Evolutionary conservation across 2,329 filamentous ascomycete genomes (phyloP).

Genomic region (Taxawa tesnikishii): DNA sequence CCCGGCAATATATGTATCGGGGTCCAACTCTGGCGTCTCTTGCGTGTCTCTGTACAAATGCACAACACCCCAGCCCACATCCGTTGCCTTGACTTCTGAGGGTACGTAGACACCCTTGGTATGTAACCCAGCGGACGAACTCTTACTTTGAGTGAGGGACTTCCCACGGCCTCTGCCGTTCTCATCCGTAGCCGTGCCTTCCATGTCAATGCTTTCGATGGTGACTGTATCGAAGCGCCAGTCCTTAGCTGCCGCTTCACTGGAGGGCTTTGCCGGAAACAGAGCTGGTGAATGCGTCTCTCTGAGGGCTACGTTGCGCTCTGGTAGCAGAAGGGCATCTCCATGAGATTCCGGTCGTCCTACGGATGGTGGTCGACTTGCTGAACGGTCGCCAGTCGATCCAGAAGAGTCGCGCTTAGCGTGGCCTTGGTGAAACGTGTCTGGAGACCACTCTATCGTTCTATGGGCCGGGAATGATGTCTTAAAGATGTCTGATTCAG

Average conservation of each 20-base stretch:
- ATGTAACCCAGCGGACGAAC: conserved; percentile 52
- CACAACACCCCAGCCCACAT: conserved; percentile 83
- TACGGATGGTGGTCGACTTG: conserved; percentile 6
- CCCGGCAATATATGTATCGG: conserved; percentile 16
- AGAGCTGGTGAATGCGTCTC: conserved; percentile 18
- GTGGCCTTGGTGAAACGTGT: conserved; percentile 7
- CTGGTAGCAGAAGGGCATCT: conserved; percentile 21
- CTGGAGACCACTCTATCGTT: conserved; percentile 23
- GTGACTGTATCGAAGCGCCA: conserved; percentile 72
- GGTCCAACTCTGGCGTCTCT: conserved; percentile 51
- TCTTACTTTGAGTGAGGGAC: conserved; percentile 28
- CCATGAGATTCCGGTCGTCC: conserved; percentile 17
- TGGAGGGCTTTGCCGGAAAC: conserved; percentile 22
- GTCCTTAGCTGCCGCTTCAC: conserved; percentile 47
- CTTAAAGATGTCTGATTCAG: conserved; percentile 33
- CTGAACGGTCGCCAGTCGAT: not conserved
- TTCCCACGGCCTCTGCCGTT: conserved; percentile 17
- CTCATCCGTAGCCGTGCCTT: conserved; percentile 15
- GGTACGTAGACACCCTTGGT: conserved; percentile 74
- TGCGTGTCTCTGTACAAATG: conserved; percentile 83
- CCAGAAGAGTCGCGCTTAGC: conserved; percentile 1
- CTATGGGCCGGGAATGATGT: conserved; percentile 29
- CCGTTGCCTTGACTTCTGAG: conserved; percentile 57
- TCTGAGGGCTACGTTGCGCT: conserved; percentile 22
- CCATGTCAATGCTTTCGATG: conserved; percentile 72